Percentiles rank a stretch among this genome's conserved stretches.
Evolutionary conservation across 2,329 filamentous ascomycete genomes (phyloP).

Genomic region (Pestalotiopsis sp.): DNA sequence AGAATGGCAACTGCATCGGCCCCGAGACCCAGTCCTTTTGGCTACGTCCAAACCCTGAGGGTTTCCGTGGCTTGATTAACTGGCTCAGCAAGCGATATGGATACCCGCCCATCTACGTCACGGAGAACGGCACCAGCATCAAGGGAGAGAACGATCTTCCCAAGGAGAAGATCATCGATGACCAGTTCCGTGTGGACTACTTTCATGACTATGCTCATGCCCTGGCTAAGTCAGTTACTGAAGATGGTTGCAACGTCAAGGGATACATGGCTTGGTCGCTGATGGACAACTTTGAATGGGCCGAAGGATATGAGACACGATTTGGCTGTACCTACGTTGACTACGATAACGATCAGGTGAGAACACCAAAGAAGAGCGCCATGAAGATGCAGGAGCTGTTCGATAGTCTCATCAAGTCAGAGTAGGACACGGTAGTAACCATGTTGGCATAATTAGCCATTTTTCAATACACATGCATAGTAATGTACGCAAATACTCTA

Average conservation of each 20-base stretch:
- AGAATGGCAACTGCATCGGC: slow-evolving; percentile 74
- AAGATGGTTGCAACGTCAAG: slow-evolving; percentile 77
- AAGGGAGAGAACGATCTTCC: slow-evolving; percentile 81
- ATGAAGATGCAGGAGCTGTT: too few relatives aligned
- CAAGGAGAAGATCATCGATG: slow-evolving; percentile 71
- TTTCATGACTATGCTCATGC: slow-evolving; percentile 77
- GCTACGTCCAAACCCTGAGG: slow-evolving; percentile 75
- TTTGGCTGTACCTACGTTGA: slow-evolving; percentile 87
- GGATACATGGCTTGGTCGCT: slow-evolving; percentile 88
- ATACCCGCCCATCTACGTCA: slow-evolving; percentile 80
- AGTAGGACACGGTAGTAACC: too few relatives aligned
- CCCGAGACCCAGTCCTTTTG: slow-evolving; percentile 82
- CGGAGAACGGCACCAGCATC: slow-evolving; percentile 85
- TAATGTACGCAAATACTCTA: too few relatives aligned
- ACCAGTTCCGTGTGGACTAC: slow-evolving; percentile 81
- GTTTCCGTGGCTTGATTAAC: slow-evolving; percentile 76
- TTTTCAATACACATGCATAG: too few relatives aligned
- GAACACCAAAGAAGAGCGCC: too few relatives aligned
- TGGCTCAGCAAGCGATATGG: slow-evolving; percentile 80
- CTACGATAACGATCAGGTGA: slow-evolving; percentile 75
- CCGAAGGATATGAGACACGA: slow-evolving; percentile 85
- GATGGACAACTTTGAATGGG: slow-evolving; percentile 91
- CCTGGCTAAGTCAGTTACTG: slow-evolving; percentile 70
- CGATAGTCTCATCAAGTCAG: slow-evolving; percentile 35
- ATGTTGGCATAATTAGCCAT: too few relatives aligned